Evolutionary conservation across 2,329 filamentous ascomycete genomes (phyloP), one percentile per base, ranked within the genome.

Genomic region (Trichoderma atroviride): DNA sequence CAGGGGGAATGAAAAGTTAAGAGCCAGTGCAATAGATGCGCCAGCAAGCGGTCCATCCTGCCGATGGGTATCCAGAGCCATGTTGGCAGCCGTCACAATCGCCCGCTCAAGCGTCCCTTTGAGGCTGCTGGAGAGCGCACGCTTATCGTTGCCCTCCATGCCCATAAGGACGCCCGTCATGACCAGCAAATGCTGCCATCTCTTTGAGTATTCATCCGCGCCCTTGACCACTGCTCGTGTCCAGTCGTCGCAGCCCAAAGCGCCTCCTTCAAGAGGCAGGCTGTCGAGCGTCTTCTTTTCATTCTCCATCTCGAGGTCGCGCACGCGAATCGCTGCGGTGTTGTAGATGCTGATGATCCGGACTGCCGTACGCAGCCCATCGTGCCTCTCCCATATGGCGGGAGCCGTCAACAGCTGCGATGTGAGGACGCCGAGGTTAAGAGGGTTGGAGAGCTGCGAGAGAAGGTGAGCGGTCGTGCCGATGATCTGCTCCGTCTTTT

Each of bases 171-270:
- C 82, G 3, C 93, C 94, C 0, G 90, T 89, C 10, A 97, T 86
- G 5, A 94, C 86, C n/a, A 97, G 83, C 35, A 94, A 80, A 78
- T 97, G 94, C 78, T 93, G 90, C 93, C 93, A 97, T 75, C 92
- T 84, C 31, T 84, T 85, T 19, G 88, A 88, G 56, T 84, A 83
- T 37, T 85, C 85, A 66, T 89, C 87, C 11, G 86, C 83, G 43
- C 87, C 88, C 74, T 85, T 85, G 55, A 85, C 83, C 4, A 89
- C 83, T 0, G 86, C 86, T 24, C 83, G 82, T 10, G 86, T 81
- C 87, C 88, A 90, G 27, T 81, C 82, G 61, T 88, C 85, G 72
- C 83, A 82, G 31, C 76, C 71, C 10, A 88, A 71, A 4, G 81
- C 83, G 63, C 83, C 81, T 13, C 83, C 82, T n/a, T 79, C 76